Evolutionary conservation across 2,329 filamentous ascomycete genomes (phyloP).

Genomic region (Trichoderma polysporum): DNA sequence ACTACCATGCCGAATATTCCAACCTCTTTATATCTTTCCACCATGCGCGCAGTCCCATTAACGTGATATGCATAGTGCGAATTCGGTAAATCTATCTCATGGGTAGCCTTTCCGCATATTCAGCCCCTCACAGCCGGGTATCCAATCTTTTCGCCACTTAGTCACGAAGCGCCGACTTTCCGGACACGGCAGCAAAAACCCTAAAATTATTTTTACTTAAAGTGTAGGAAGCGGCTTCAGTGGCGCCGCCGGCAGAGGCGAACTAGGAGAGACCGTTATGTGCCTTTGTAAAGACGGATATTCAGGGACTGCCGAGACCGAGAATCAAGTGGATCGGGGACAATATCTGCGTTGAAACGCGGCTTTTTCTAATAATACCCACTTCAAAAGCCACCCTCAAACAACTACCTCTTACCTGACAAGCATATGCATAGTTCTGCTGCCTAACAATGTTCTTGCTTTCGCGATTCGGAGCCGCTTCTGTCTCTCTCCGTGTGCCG

Average conservation of each 20-base stretch:
- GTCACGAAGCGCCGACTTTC: background rate
- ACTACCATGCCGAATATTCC: background rate
- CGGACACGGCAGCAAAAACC: constrained; percentile 2
- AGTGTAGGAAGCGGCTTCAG: background rate
- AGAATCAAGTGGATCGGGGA: background rate
- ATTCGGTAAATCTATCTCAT: background rate
- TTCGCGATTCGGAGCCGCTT: background rate
- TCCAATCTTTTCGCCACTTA: background rate
- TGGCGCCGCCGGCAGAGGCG: background rate
- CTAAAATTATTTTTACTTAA: background rate
- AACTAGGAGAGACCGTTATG: background rate
- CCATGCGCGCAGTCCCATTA: background rate
- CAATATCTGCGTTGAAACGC: background rate
- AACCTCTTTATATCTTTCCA: background rate
- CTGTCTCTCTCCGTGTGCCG: background rate
- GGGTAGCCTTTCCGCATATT: constrained; percentile 8
- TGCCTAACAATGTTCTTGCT: background rate
- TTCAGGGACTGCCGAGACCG: background rate
- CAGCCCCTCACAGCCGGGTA: background rate
- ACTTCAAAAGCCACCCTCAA: background rate
- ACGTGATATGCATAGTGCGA: background rate
- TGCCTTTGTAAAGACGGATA: background rate
- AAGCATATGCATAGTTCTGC: background rate
- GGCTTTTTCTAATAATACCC: background rate
- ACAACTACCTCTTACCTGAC: background rate